Evolutionary conservation across 1,284 basidiomycete species (phyloP).

Genomic region (Golubevia sp.): DNA sequence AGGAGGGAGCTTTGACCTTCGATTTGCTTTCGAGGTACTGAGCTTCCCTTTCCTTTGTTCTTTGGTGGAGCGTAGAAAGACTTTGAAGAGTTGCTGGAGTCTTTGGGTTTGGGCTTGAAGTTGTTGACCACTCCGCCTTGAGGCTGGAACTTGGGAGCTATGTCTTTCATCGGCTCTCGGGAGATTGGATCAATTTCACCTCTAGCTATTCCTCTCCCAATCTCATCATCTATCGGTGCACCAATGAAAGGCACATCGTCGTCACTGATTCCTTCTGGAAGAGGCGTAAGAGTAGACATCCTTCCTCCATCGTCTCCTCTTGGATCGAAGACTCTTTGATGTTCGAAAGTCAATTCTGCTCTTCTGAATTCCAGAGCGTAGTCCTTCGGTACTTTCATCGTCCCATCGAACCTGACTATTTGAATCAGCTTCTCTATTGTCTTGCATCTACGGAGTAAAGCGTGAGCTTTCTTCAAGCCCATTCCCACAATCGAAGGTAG

Average conservation of each 20-base stretch:
- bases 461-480: conserved; percentile 54
- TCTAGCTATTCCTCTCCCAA: conserved; percentile 69
- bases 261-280: conserved; percentile 25
- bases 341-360: conserved; percentile 57
- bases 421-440: conserved; percentile 47
- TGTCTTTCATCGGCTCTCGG: conserved; percentile 74
- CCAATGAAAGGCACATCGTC: conserved; percentile 47
- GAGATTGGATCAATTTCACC: conserved; percentile 82
- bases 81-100: too few species aligned
- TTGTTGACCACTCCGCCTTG: background rate
- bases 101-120: background rate
- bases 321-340: conserved; percentile 56
- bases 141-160: conserved; percentile 74
- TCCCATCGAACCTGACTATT: conserved; percentile 50
- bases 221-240: conserved; percentile 29
- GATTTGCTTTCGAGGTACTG: too few species aligned
- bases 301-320: conserved; percentile 7
- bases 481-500: conserved; percentile 54
- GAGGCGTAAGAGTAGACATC: conserved; percentile 38
- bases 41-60: too few species aligned
- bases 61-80: too few species aligned
- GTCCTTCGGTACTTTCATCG: conserved; percentile 36
- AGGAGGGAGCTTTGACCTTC: too few species aligned
- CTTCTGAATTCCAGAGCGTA: conserved; percentile 46
- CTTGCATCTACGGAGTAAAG: conserved; percentile 41